Evolutionary conservation across 2,329 filamentous ascomycete genomes (phyloP), one percentile per base, ranked within the genome.

Genomic region (Bipolaris victoriae): DNA sequence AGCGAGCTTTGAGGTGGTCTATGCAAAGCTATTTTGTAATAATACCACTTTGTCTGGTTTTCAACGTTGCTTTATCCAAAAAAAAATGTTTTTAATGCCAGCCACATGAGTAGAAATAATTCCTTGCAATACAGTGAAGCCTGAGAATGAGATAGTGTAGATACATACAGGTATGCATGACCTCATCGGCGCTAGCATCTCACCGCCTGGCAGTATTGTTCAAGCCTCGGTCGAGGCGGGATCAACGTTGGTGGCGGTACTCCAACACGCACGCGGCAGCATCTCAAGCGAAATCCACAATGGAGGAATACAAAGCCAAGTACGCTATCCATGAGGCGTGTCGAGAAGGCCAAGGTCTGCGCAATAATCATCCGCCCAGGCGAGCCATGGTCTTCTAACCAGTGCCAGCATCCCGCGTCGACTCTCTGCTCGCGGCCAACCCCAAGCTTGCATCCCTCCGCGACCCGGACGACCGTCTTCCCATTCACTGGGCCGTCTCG

Each of bases 401-500:
- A 39, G 22, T 20, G 51, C 44, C 67, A 96, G 91, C 84, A 29
- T 79, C 83, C 55, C 78, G 86, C 24, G 90, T 90, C 35, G 91
- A 96, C 78, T 90, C 90, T 7, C 83, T 94, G 16, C 80, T 94
- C 41, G 86, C 86, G 72, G 88, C 88, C 65, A 92, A 96, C 71
- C 88, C 90, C 2, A 93, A 90, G 69, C 85, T 96, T 37, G 88
- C 91, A 24, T 82, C 80, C 56, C 86, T 88, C 69, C 82, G 80
- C 70, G 95, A 99, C 70, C 89, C 91, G 47, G 95, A 99, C 75
- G 91, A 92, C 15, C 90, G 95, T 43, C 85, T 97, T 36, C 89
- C 95, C 2, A 87, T 98, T 55, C 95, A 99, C 81, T 99, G 95
- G 95, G 94, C 95, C 0, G 86, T 88, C 1, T 95, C 93, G 20